A percentile compares a stretch with the other conserved stretches of the same genome.
Conservation (phyloP, 208 protist genomes). For the Angomonas deanei region DNA sequence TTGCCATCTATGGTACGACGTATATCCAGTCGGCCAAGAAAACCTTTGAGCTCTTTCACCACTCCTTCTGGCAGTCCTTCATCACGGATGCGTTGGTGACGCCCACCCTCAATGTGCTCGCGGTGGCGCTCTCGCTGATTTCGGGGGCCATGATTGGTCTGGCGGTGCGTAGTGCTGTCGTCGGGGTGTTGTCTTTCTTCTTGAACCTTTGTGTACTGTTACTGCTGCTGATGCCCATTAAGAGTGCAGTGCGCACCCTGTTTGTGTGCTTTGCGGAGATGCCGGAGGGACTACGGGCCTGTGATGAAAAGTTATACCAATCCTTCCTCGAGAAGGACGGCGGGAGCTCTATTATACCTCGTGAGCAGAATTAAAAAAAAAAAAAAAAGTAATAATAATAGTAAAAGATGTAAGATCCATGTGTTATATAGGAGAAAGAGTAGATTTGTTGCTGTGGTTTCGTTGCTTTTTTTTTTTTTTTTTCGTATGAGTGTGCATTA, state of each 20-base stretch:
- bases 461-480: conserved; percentile 3
- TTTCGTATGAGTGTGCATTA: not conserved
- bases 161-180: not conserved
- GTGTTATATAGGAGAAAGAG: not conserved
- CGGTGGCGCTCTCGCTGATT: conserved; percentile 39
- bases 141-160: conserved; percentile 49
- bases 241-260: conserved; percentile 73
- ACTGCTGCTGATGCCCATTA: conserved; percentile 64
- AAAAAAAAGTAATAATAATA: not conserved
- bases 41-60: conserved; percentile 72
- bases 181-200: conserved; percentile 52
- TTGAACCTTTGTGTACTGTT: conserved; percentile 41
- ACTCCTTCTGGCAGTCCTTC: conserved; percentile 73
- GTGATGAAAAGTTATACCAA: conserved; percentile 61
- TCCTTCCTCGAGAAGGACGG: conserved; percentile 44
- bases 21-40: conserved; percentile 89
- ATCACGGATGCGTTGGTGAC: conserved; percentile 85
- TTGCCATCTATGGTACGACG: conserved; percentile 89
- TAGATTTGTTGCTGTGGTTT: conserved; percentile 1
- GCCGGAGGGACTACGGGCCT: conserved; percentile 62
- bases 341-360: conserved; percentile 35
- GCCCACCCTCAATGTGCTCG: conserved; percentile 55
- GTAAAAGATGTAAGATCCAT: not conserved
- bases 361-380: not conserved
- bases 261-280: conserved; percentile 90